phyloP scores from a whole-genome alignment of 2,329 filamentous ascomycete species.

The Talaromyces sp. region DNA sequence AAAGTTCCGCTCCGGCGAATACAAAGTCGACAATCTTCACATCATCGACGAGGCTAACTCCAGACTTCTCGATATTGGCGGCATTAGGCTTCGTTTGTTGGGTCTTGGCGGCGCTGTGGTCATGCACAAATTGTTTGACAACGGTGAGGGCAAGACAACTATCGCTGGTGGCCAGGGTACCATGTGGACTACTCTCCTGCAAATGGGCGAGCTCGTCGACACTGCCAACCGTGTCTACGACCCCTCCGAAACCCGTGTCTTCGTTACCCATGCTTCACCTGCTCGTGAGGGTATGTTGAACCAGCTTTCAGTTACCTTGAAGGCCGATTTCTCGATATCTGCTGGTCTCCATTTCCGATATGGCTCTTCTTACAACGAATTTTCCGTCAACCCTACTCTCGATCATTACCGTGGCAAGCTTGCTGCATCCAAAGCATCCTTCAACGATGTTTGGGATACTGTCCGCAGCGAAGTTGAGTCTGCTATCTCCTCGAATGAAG shows the following conservation, averaged over 20 bases:
- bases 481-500: conserved; percentile 87
- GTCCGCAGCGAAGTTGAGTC: conserved; percentile 95
- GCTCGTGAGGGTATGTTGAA: conserved; percentile 95
- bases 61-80: conserved; percentile 87
- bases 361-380: conserved; percentile 98
- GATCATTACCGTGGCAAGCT: conserved; percentile 99
- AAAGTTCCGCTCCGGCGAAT: conserved; percentile 95
- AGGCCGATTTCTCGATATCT: conserved; percentile 97
- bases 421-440: conserved; percentile 94
- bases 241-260: conserved; percentile 92
- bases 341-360: conserved; percentile 98
- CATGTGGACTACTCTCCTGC: conserved; percentile 97
- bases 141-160: conserved; percentile 93
- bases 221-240: conserved; percentile 98
- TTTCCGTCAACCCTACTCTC: conserved; percentile 95
- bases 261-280: conserved; percentile 94
- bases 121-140: conserved; percentile 99
- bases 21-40: conserved; percentile 95
- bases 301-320: conserved; percentile 93
- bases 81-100: conserved; percentile 89
- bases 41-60: conserved; percentile 98
- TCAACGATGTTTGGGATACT: conserved; percentile 99
- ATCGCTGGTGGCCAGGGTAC: conserved; percentile 97
- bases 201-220: conserved; percentile 97
- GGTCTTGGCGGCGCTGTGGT: conserved; percentile 94